These are phyloP conservation scores for Teunomyces atbi DNA, from an alignment of 805 yeast species.

Conservation along the genomic window DNA sequence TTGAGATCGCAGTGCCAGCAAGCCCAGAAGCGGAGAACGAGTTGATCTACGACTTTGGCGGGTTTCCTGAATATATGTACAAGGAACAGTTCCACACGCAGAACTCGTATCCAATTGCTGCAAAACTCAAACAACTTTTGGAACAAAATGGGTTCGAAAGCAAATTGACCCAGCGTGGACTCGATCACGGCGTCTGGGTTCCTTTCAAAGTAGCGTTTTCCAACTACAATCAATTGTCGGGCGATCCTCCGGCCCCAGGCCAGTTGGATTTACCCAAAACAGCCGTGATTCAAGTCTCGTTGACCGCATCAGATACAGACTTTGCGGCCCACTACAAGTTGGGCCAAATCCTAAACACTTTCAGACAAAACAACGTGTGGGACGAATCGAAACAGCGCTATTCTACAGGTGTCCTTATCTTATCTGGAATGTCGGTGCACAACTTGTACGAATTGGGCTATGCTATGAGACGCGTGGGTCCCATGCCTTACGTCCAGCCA, in stretches of 20 bases:
- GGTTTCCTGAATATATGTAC: conserved; percentile 68
- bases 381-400: conserved; percentile 23
- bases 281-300: conserved; percentile 51
- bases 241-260: conserved; percentile 1
- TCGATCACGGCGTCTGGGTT: conserved; percentile 85
- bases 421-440: conserved; percentile 82
- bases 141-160: conserved; percentile 43
- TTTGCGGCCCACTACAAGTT: conserved; percentile 48
- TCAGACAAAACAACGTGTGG: conserved; percentile 44
- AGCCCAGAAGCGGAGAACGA: conserved; percentile 42
- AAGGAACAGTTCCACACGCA: conserved; percentile 57
- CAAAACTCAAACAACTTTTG: conserved; percentile 43
- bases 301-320: conserved; percentile 38
- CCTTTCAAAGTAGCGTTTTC: conserved; percentile 70
- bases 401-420: conserved; percentile 46
- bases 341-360: conserved; percentile 53
- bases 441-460: conserved; percentile 56
- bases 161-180: conserved; percentile 53
- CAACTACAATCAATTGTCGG: conserved; percentile 23
- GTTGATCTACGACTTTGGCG: conserved; percentile 71
- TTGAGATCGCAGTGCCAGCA: conserved; percentile 45
- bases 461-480: conserved; percentile 14
- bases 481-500: conserved; percentile 48
- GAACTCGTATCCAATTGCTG: conserved; percentile 43
- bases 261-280: conserved; percentile 43